Conservation (phyloP, 2,329 filamentous ascomycete species). For the Fusarium incarnatum region DNA sequence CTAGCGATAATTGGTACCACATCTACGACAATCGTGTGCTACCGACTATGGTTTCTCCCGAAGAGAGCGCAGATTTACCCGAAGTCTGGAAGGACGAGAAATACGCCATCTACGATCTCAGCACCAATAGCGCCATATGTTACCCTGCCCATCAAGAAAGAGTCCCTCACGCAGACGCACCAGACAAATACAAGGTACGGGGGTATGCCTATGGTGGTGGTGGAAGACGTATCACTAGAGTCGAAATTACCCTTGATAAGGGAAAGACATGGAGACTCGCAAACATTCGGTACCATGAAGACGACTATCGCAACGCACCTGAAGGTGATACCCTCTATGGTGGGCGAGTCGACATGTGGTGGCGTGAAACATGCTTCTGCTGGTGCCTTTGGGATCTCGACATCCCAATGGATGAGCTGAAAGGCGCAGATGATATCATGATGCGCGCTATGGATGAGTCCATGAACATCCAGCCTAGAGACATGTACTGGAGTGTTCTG, state of each 20-base stretch:
- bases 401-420: slow-evolving; percentile 71
- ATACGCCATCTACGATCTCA: slow-evolving; percentile 93
- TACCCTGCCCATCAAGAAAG: slow-evolving; percentile 83
- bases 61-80: slow-evolving; percentile 78
- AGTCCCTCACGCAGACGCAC: slow-evolving; percentile 61
- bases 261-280: slow-evolving; percentile 84
- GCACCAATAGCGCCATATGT: slow-evolving; percentile 84
- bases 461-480: slow-evolving; percentile 85
- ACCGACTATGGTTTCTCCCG: slow-evolving; percentile 86
- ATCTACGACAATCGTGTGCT: slow-evolving; percentile 93
- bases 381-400: slow-evolving; percentile 93
- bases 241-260: slow-evolving; percentile 86
- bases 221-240: slow-evolving; percentile 82
- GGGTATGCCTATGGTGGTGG: slow-evolving; percentile 93
- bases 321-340: slow-evolving; percentile 76
- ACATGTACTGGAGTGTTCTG: slow-evolving; percentile 96
- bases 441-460: slow-evolving; percentile 91
- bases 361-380: slow-evolving; percentile 85
- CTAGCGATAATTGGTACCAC: slow-evolving; percentile 95
- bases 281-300: slow-evolving; percentile 84
- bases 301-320: slow-evolving; percentile 76
- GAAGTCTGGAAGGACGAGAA: slow-evolving; percentile 89
- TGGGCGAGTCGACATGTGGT: slow-evolving; percentile 81
- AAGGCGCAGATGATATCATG: slow-evolving; percentile 76
- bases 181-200: slow-evolving; percentile 70